These are phyloP conservation scores for Cladobotryum protrusum DNA, from an alignment of 2,329 filamentous ascomycete genomes.

Conservation along the genomic window DNA sequence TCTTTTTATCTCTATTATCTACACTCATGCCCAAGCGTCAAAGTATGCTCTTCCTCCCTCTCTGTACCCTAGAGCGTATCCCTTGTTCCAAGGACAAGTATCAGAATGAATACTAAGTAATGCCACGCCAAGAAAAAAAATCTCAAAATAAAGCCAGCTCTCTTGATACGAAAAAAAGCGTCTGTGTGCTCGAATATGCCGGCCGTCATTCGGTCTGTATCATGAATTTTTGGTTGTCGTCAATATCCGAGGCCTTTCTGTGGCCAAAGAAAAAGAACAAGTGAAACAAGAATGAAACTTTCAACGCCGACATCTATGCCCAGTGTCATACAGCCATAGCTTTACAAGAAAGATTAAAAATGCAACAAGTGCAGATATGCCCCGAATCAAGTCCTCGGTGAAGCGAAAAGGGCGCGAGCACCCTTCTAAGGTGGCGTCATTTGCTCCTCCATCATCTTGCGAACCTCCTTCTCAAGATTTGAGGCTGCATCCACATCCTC, in stretches of 20 bases:
- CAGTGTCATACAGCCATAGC: conserved; percentile 1
- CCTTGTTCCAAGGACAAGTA: no score
- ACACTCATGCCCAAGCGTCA: not conserved
- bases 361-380: no score
- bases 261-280: not conserved
- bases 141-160: no score
- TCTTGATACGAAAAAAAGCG: no score
- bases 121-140: no score
- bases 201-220: no score
- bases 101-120: no score
- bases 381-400: no score
- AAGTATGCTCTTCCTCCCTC: not conserved
- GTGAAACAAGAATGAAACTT: conserved; percentile 1
- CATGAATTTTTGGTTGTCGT: no score
- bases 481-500: conserved; percentile 26
- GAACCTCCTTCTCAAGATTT: conserved; percentile 39
- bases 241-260: no score
- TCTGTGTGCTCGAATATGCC: no score
- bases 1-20: not conserved
- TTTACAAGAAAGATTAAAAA: not conserved
- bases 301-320: not conserved
- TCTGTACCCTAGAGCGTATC: not conserved
- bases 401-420: conserved; percentile 8
- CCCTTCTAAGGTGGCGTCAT: conserved; percentile 33
- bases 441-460: conserved; percentile 36